A percentile compares a stretch with the other conserved stretches of the same genome.
Conservation (phyloP, 305 asterid species). For the Solanum hybrid region DNA sequence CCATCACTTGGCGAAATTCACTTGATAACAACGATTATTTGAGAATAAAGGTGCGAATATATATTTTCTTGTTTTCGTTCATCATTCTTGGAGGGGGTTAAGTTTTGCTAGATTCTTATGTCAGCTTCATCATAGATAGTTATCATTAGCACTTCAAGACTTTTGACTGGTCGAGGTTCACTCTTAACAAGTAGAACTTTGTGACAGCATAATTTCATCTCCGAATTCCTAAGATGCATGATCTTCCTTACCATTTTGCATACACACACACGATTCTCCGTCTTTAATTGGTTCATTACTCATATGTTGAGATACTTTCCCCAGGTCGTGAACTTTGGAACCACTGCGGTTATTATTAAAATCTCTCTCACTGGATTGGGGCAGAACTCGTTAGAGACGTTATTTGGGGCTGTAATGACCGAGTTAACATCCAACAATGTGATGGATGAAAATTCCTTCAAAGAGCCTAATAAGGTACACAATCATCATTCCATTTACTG, state of each 20-base stretch:
- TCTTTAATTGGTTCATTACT: background rate
- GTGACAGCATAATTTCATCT: background rate
- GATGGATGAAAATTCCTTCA: slow-evolving; percentile 76
- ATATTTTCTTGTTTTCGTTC: background rate
- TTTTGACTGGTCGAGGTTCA: background rate
- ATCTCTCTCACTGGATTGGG: slow-evolving; percentile 39
- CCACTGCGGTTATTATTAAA: slow-evolving; percentile 28
- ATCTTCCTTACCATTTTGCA: background rate
- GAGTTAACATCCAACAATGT: slow-evolving; percentile 44
- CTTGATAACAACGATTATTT: slow-evolving; percentile 34
- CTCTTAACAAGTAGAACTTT: background rate
- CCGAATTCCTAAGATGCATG: background rate
- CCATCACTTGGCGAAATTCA: slow-evolving; percentile 55
- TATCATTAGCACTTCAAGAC: background rate
- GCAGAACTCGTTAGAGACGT: slow-evolving; percentile 23
- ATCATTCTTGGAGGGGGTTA: background rate
- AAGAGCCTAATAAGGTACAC: slow-evolving; percentile 49
- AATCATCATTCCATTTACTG: background rate
- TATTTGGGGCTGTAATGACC: slow-evolving; percentile 40
- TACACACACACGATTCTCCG: background rate
- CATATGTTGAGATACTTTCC: background rate
- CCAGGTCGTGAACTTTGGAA: slow-evolving; percentile 67
- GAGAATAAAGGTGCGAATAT: slow-evolving; percentile 47
- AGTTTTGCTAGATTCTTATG: background rate
- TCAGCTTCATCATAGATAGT: background rate